phyloP scores from a whole-genome alignment of 1,284 basidiomycete species.

The Cryptococcus sp. region DNA sequence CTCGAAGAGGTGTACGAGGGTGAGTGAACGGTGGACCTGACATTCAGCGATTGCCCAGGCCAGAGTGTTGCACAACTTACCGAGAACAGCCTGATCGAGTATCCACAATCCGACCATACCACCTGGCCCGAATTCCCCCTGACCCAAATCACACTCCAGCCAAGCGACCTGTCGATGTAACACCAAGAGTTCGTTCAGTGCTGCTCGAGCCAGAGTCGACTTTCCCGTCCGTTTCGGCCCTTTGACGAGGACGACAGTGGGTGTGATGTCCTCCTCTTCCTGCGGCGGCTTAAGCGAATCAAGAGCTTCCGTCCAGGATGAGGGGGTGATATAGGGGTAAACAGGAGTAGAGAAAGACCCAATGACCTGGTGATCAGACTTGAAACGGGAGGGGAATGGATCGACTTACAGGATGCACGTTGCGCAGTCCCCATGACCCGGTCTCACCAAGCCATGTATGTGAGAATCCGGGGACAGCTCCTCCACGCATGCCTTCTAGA shows the following conservation, averaged over 20 bases:
- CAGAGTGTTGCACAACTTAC: conserved; percentile 45
- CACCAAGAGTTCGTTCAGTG: conserved; percentile 65
- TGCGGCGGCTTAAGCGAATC: conserved; percentile 5
- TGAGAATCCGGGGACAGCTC: conserved; percentile 41
- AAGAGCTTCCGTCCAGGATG: conserved; percentile 58
- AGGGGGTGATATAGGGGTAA: conserved; percentile 51
- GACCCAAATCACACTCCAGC: conserved; percentile 87
- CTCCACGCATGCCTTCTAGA: conserved; percentile 33
- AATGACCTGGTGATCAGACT: conserved; percentile 20
- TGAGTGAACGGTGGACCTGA: conserved; percentile 81
- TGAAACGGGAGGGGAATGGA: conserved; percentile 2
- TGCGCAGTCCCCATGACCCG: conserved; percentile 50
- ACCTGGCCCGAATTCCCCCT: conserved; percentile 86
- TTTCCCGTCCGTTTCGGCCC: conserved; percentile 86
- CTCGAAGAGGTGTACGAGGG: conserved; percentile 61
- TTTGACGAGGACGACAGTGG: conserved; percentile 57
- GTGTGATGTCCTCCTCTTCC: conserved; percentile 17
- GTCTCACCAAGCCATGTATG: conserved; percentile 40
- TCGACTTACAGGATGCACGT: conserved; percentile 55
- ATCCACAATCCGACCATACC: conserved; percentile 79
- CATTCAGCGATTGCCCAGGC: background rate
- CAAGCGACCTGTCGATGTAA: conserved; percentile 71
- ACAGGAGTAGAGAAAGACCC: conserved; percentile 38
- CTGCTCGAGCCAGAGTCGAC: conserved; percentile 71
- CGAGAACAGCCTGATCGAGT: conserved; percentile 62